A percentile compares a stretch with the other conserved stretches of the same genome.
Conservation (phyloP, 1,139 yeast species). For the Blastobotrys buckinghamii region DNA sequence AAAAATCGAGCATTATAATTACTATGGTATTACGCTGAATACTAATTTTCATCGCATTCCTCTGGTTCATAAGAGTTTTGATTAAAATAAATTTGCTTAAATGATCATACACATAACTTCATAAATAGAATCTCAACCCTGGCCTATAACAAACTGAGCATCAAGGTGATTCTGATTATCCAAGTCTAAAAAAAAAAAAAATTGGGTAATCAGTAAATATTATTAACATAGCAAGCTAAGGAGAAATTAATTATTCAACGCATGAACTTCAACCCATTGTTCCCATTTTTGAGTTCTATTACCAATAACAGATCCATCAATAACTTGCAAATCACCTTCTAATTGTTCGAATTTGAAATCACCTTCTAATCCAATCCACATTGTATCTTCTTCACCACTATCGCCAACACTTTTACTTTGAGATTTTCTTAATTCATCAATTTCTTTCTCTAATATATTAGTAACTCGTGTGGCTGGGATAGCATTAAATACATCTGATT, state of each 20-base stretch:
- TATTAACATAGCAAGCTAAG: no score
- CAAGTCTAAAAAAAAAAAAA: no score
- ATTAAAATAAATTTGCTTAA: no score
- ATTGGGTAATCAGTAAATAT: no score
- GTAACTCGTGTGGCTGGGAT: constrained; percentile 60
- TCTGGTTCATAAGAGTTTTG: no score
- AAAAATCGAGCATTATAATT: no score
- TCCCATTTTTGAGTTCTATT: constrained; percentile 55
- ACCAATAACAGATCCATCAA: constrained; percentile 63
- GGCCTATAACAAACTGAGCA: no score
- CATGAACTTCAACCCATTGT: constrained; percentile 72
- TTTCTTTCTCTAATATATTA: constrained; percentile 55
- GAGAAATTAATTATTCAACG: constrained; percentile 22
- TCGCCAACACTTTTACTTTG: constrained; percentile 39
- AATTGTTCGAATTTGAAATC: constrained; percentile 56
- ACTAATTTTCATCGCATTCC: no score
- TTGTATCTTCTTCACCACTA: constrained; percentile 30
- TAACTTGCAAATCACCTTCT: constrained; percentile 68
- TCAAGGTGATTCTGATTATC: no score
- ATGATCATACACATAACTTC: no score
- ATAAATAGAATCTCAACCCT: no score
- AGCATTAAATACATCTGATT: constrained; percentile 50
- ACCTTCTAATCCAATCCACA: constrained; percentile 41
- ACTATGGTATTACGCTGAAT: no score
- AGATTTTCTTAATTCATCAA: constrained; percentile 49